Evolutionary conservation across 2,329 filamentous ascomycete species (phyloP).

Genomic region (Lecanicillium sp.): DNA sequence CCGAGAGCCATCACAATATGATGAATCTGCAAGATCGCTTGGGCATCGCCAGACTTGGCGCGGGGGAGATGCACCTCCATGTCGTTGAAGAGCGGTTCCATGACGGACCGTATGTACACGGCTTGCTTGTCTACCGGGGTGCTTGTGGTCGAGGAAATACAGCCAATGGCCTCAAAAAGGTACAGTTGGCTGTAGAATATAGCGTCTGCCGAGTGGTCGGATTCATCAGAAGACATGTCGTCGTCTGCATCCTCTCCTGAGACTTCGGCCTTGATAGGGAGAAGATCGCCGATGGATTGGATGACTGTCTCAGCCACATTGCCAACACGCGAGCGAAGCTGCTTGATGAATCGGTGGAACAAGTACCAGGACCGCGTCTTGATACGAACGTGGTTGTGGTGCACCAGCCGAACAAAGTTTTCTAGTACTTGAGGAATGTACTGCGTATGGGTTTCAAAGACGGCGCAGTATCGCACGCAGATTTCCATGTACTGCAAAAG

Average conservation of each 20-base stretch:
- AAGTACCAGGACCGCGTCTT: conserved; percentile 94
- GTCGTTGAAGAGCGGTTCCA: conserved; percentile 84
- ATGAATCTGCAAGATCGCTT: conserved; percentile 81
- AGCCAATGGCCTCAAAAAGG: conserved; percentile 90
- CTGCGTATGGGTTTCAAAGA: conserved; percentile 78
- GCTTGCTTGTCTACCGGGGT: conserved; percentile 81
- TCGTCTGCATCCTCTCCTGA: conserved; percentile 70
- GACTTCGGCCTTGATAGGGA: conserved; percentile 85
- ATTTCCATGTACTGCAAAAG: conserved; percentile 98
- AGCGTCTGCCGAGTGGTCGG: conserved; percentile 81
- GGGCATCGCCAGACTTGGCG: conserved; percentile 74
- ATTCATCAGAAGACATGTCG: conserved; percentile 92
- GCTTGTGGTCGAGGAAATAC: conserved; percentile 73
- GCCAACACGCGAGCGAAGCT: conserved; percentile 74
- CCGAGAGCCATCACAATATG: conserved; percentile 95
- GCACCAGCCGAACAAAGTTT: conserved; percentile 83
- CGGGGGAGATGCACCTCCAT: conserved; percentile 71
- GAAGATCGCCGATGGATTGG: conserved; percentile 77
- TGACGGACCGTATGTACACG: conserved; percentile 76
- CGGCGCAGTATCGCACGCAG: conserved; percentile 84
- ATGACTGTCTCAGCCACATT: conserved; percentile 90
- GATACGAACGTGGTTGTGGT: conserved; percentile 80
- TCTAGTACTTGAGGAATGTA: conserved; percentile 83
- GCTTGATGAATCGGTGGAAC: conserved; percentile 87
- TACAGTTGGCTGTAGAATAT: conserved; percentile 88